Conservation (phyloP, 1,284 basidiomycete genomes). For the Tilletia walkeri region DNA sequence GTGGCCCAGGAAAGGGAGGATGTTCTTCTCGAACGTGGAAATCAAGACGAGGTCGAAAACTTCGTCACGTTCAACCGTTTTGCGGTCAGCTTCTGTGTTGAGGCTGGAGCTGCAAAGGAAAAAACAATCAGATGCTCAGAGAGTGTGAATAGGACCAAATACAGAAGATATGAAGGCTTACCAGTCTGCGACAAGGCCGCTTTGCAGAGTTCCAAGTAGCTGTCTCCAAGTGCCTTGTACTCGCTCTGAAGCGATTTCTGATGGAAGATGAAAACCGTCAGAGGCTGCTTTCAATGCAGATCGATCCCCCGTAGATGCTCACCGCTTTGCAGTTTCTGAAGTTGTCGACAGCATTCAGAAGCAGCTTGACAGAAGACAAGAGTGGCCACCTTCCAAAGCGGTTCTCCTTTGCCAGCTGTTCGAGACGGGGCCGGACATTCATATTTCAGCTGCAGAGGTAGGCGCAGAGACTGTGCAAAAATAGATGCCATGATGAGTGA, state of each 20-base stretch:
- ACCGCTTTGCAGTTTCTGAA: conserved; percentile 21
- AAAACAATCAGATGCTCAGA: too few relatives aligned
- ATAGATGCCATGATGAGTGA: conserved; percentile 12
- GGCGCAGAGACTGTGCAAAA: conserved; percentile 44
- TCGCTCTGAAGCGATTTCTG: conserved; percentile 60
- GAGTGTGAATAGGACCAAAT: too few relatives aligned
- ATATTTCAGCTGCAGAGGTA: conserved; percentile 90
- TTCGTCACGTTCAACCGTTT: conserved; percentile 73
- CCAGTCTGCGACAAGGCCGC: conserved; percentile 81
- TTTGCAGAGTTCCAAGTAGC: conserved; percentile 77
- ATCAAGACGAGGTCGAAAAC: conserved; percentile 70
- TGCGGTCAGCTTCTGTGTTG: conserved; percentile 58
- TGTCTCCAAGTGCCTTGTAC: conserved; percentile 79
- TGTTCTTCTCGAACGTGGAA: conserved; percentile 66
- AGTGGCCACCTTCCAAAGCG: conserved; percentile 39
- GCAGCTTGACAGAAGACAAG: conserved; percentile 34
- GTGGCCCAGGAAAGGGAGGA: conserved; percentile 73
- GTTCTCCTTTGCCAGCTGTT: conserved; percentile 23
- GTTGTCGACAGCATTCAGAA: conserved; percentile 26
- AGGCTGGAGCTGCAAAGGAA: conserved; percentile 24
- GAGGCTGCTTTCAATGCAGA: too few relatives aligned
- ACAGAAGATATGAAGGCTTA: conserved; percentile 49
- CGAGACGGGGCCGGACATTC: conserved; percentile 73
- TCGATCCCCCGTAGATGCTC: not conserved
- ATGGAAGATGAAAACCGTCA: not conserved